Percentiles rank a stretch among this genome's conserved stretches.
These are phyloP conservation scores for Fusarium begoniae DNA, from an alignment of 2,329 filamentous ascomycete genomes.

Conservation along the genomic window DNA sequence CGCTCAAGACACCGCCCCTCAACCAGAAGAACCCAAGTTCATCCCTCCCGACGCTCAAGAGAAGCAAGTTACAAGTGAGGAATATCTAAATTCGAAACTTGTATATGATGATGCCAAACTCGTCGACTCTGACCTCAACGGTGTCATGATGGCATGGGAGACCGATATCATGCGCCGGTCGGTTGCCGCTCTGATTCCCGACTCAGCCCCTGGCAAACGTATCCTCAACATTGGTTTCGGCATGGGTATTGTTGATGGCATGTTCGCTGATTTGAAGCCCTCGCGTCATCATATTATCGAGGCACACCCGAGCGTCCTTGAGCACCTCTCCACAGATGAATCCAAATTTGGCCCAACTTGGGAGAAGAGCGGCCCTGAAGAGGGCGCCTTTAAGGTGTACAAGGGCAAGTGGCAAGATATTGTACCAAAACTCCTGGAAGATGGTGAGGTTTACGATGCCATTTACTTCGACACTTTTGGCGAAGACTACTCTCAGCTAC, in stretches of 20 bases:
- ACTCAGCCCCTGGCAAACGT: constrained; percentile 62
- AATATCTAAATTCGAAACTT: constrained; percentile 74
- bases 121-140: constrained; percentile 79
- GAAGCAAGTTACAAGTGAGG: constrained; percentile 67
- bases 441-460: constrained; percentile 79
- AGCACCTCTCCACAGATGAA: constrained; percentile 62
- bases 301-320: constrained; percentile 80
- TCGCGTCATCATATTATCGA: constrained; percentile 84
- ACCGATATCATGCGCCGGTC: constrained; percentile 84
- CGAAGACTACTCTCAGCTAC: constrained; percentile 88
- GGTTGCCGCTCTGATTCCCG: constrained; percentile 70
- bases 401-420: constrained; percentile 81
- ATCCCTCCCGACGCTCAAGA: constrained; percentile 50
- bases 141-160: constrained; percentile 96
- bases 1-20: constrained; percentile 45
- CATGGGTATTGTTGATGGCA: constrained; percentile 86
- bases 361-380: constrained; percentile 64
- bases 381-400: constrained; percentile 78
- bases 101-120: constrained; percentile 73
- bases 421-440: constrained; percentile 71
- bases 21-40: constrained; percentile 44
- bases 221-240: constrained; percentile 90
- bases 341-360: constrained; percentile 64
- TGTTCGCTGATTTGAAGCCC: constrained; percentile 76
- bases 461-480: constrained; percentile 99